Evolutionary conservation across 2,329 filamentous ascomycete species (phyloP).

Genomic region (Aureobasidium sp.): DNA sequence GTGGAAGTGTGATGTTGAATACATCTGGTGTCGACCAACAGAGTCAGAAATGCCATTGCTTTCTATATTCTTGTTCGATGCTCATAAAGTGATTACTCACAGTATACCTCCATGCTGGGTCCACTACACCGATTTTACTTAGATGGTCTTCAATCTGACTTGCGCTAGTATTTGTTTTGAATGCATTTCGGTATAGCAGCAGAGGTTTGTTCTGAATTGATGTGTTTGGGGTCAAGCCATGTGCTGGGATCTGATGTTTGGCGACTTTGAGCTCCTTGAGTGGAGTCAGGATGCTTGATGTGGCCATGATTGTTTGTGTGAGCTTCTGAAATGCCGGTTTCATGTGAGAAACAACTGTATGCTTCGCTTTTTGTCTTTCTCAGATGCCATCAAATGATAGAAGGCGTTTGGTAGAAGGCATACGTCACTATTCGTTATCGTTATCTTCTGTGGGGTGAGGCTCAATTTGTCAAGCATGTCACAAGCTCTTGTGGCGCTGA

Average conservation of each 20-base stretch:
- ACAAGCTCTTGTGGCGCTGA: background rate
- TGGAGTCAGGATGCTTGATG: constrained; percentile 31
- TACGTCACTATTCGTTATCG: constrained; percentile 7
- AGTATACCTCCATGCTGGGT: constrained; percentile 60
- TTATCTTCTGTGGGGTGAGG: background rate
- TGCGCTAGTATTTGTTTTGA: constrained; percentile 39
- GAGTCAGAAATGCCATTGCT: background rate
- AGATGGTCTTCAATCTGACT: constrained; percentile 53
- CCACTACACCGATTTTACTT: constrained; percentile 45
- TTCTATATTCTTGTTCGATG: background rate
- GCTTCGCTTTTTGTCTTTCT: background rate
- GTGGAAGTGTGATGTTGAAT: constrained; percentile 59
- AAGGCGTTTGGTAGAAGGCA: background rate
- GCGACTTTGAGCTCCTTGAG: constrained; percentile 50
- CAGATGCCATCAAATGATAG: background rate
- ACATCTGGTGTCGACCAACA: constrained; percentile 43
- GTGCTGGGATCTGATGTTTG: constrained; percentile 52
- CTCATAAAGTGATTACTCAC: background rate
- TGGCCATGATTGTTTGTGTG: background rate
- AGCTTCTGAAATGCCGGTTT: background rate
- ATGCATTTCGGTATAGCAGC: constrained; percentile 58
- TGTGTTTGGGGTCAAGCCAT: constrained; percentile 56
- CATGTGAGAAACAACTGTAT: background rate
- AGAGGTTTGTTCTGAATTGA: constrained; percentile 57
- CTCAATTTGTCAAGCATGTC: background rate